Evolutionary conservation across 805 yeast species (phyloP).

Genomic region (Ascoidea asiatica): DNA sequence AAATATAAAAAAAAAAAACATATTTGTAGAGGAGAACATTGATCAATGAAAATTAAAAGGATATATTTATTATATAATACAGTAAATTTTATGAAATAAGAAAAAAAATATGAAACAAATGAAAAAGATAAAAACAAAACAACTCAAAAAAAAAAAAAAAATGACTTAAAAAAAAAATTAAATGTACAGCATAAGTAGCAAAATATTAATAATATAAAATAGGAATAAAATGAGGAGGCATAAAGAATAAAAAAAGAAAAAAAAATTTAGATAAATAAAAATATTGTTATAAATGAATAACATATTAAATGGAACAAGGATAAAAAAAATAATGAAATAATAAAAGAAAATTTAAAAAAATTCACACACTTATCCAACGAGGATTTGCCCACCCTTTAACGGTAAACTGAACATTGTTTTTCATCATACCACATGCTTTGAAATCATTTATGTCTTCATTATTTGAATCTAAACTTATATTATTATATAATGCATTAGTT

Average conservation of each 20-base stretch:
- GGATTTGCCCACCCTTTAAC: conserved; percentile 37
- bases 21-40: too few relatives aligned
- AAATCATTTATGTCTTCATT: conserved; percentile 6
- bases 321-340: background rate
- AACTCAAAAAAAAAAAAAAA: background rate
- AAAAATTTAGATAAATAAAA: background rate
- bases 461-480: background rate
- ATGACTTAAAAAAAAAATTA: background rate
- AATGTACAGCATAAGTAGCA: background rate
- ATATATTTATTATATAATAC: background rate
- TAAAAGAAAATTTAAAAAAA: background rate
- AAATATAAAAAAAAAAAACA: too few relatives aligned
- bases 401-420: conserved; percentile 26
- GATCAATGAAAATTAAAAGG: too few relatives aligned
- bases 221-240: too few relatives aligned
- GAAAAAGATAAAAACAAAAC: background rate
- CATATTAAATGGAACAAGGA: background rate
- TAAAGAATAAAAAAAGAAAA: background rate
- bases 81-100: background rate
- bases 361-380: conserved; percentile 25
- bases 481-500: conserved; percentile 5
- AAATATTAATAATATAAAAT: too few relatives aligned
- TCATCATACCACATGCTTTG: conserved; percentile 16
- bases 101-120: background rate
- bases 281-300: background rate